phyloP scores from a whole-genome alignment of 345 rosid species.

The Acer campestre region DNA sequence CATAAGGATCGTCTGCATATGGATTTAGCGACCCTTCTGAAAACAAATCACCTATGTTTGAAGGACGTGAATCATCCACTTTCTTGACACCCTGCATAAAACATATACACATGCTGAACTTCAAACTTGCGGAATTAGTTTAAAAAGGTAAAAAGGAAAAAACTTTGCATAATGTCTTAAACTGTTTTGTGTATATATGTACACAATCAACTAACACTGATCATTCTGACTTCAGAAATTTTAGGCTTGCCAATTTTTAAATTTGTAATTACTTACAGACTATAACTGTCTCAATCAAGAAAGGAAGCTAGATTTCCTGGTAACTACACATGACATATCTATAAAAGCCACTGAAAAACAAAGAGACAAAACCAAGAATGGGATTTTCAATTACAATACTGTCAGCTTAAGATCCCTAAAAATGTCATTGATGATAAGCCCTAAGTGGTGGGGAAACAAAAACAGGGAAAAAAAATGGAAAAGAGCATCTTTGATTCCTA shows the following conservation, averaged over 20 bases:
- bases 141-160: background rate
- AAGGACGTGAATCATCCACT: slow-evolving; percentile 40
- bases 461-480: background rate
- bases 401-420: background rate
- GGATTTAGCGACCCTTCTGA: slow-evolving; percentile 92
- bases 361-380: slow-evolving; percentile 10
- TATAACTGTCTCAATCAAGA: background rate
- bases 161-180: background rate
- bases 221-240: slow-evolving; percentile 3
- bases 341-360: background rate
- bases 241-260: background rate
- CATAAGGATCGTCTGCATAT: slow-evolving; percentile 92
- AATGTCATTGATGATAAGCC: background rate
- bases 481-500: background rate
- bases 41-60: slow-evolving; percentile 88
- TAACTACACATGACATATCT: background rate
- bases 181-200: background rate
- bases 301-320: slow-evolving; percentile 9
- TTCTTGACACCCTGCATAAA: slow-evolving; percentile 52
- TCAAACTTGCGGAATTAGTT: slow-evolving; percentile 8
- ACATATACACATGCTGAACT: slow-evolving; percentile 1
- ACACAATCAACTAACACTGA: background rate
- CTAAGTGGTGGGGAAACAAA: background rate
- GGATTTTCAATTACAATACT: background rate
- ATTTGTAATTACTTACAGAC: background rate